Conservation (phyloP, 2,329 filamentous ascomycete species). For the Anthostomella pinea region DNA sequence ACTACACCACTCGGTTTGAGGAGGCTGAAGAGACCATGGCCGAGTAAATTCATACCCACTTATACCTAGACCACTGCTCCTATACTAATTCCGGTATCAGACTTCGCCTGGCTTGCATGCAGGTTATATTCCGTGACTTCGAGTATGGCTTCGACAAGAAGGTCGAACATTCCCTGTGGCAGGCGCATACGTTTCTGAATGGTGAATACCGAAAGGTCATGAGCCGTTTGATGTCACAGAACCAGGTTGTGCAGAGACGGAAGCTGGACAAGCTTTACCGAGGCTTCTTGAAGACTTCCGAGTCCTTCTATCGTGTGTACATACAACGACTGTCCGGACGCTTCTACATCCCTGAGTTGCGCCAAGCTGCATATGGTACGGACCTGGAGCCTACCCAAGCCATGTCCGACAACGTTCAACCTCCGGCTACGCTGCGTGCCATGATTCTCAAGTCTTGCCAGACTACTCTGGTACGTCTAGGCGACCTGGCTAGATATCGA, state of each 20-base stretch:
- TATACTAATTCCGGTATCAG: conserved; percentile 38
- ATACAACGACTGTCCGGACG: conserved; percentile 70
- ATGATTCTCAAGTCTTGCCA: conserved; percentile 73
- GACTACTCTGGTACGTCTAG: conserved; percentile 78
- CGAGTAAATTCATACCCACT: conserved; percentile 23
- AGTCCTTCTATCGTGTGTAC: conserved; percentile 84
- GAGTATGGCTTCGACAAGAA: conserved; percentile 60
- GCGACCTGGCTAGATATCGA: conserved; percentile 87
- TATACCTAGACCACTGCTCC: conserved; percentile 4
- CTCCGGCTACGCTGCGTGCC: conserved; percentile 44
- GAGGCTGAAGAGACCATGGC: conserved; percentile 31
- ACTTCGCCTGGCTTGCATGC: conserved; percentile 69
- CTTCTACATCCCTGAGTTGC: conserved; percentile 53
- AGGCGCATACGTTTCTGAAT: conserved; percentile 74
- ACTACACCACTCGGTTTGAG: conserved; percentile 31
- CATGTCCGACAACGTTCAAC: conserved; percentile 44
- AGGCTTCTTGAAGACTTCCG: conserved; percentile 81
- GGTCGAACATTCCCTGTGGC: conserved; percentile 74
- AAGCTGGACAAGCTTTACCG: conserved; percentile 80
- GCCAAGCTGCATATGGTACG: conserved; percentile 41
- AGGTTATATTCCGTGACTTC: conserved; percentile 70
- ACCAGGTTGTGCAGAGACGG: conserved; percentile 61
- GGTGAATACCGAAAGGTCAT: conserved; percentile 71
- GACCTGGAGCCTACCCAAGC: conserved; percentile 42
- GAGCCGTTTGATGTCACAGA: conserved; percentile 49